These are phyloP conservation scores for Capsaspora owczarzaki DNA, from an alignment of 78 protist species.

Conservation along the genomic window DNA sequence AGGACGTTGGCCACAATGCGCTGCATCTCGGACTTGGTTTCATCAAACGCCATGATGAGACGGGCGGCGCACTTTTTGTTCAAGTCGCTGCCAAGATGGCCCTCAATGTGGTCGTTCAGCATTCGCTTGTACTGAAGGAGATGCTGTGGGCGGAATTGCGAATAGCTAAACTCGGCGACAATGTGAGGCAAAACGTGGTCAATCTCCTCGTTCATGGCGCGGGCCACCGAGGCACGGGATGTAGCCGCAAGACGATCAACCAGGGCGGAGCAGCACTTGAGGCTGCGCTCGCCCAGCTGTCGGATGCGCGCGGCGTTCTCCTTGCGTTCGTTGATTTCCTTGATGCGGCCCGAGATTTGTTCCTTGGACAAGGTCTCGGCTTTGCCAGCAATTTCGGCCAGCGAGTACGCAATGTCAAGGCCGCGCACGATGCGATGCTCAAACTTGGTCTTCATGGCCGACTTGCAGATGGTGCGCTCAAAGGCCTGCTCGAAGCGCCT, in stretches of 20 bases:
- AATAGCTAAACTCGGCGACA: background rate
- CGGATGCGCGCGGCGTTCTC: background rate
- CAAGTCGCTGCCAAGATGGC: background rate
- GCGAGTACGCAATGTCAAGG: conserved; percentile 1
- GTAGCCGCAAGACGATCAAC: no score
- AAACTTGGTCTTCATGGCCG: background rate
- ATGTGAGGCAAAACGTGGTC: background rate
- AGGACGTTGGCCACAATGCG: no score
- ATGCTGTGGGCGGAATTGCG: background rate
- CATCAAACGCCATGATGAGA: no score
- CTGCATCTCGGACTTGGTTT: no score
- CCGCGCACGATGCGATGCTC: conserved; percentile 4
- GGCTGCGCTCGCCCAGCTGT: no score
- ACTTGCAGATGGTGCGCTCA: background rate
- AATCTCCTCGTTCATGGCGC: background rate
- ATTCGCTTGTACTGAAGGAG: background rate
- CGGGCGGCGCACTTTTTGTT: background rate
- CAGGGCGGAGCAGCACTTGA: no score
- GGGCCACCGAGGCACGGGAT: no score
- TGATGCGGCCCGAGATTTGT: background rate
- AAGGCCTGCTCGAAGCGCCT: background rate
- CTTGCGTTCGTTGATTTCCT: background rate
- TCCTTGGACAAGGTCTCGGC: no score
- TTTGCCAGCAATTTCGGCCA: no score
- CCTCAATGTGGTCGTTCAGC: background rate